A percentile compares a stretch with the other conserved stretches of the same genome.
Evolutionary conservation across 2,329 filamentous ascomycete species (phyloP).

Genomic region (Orbilia oligospora): DNA sequence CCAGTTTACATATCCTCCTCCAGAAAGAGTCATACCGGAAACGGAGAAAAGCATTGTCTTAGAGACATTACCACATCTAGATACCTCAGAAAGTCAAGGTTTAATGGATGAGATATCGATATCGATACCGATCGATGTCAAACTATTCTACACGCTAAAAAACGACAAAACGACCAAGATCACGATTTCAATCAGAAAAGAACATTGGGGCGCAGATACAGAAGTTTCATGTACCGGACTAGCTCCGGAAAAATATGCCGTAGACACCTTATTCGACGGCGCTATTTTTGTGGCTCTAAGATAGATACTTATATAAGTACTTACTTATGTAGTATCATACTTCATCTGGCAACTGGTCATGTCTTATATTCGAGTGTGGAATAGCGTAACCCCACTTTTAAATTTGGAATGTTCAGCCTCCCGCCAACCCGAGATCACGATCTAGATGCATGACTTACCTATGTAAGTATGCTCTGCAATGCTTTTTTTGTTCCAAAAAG

Average conservation of each 20-base stretch:
- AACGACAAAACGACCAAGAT: neutral
- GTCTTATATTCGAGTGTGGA: conserved; percentile 13
- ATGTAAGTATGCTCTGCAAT: too few species aligned
- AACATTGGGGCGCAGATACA: neutral
- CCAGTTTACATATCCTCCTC: neutral
- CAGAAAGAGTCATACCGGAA: conserved; percentile 1
- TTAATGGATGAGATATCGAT: neutral
- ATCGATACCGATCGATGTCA: neutral
- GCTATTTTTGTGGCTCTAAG: conserved; percentile 6
- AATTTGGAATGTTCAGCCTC: conserved; percentile 40
- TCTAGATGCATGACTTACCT: conserved; percentile 34
- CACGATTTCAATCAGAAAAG: neutral
- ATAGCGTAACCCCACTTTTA: conserved; percentile 40
- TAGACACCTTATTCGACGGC: conserved; percentile 30
- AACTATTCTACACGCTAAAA: neutral
- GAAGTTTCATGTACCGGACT: conserved; percentile 19
- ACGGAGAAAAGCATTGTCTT: neutral
- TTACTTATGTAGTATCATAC: too few species aligned
- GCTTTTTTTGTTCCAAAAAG: conserved; percentile 20
- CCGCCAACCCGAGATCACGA: conserved; percentile 47
- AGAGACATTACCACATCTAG: neutral
- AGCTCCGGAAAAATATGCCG: conserved; percentile 9
- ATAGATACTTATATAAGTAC: neutral
- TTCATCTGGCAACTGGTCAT: conserved; percentile 8
- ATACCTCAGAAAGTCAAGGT: neutral